Evolutionary conservation across 352 stramenopile species (phyloP), one percentile per base, ranked within the genome.

Genomic region (Pythium rishiriense): DNA sequence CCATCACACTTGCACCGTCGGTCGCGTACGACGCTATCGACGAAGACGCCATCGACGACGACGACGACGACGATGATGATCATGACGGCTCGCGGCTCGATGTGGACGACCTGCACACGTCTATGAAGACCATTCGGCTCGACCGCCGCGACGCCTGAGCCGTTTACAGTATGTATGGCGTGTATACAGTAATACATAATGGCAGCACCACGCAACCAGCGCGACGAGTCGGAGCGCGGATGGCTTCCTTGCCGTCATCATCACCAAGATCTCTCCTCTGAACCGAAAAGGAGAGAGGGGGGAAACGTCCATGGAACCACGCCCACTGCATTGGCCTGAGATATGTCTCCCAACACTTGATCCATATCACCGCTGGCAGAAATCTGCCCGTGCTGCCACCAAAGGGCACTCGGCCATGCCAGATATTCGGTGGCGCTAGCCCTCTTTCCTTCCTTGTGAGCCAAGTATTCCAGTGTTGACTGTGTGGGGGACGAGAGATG

Each of bases 361-460:
- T 54, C 5, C 3, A 22, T 37, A 37, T 22, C 24, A 54, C 19
- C 15, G 15, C 22, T 14, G 26, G n/a, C 24, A 39, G 24, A 54
- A 54, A 54, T 54, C 48, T 54, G 22, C 24, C n/a, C 28, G 25
- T 41, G 17, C 41, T 54, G 48, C 28, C 48, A 54, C 48, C 48
- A 39, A 39, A 4, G 25, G 26, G 15, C 8, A 22, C 48, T 15
- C 9, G 9, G 5, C 35, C 45, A 33, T 51, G 17, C 7, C 48
- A 35, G 25, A 24, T n/a, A 43, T 28, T 45, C 49, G 31, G 49
- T 28, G 49, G 49, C 28, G 45, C 49, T 1, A 56, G 49, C 49
- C 49, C 2, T n/a, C n/a, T 42, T 42, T 17, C 9, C 14, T 19
- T 42, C 19, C 35, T 14, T 10, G 35, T 17, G 10, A 35, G 7